Percentiles rank a stretch among this genome's conserved stretches.
Evolutionary conservation across 257 asterid genomes (phyloP).

Genomic region (Penstemon davidsonii): DNA sequence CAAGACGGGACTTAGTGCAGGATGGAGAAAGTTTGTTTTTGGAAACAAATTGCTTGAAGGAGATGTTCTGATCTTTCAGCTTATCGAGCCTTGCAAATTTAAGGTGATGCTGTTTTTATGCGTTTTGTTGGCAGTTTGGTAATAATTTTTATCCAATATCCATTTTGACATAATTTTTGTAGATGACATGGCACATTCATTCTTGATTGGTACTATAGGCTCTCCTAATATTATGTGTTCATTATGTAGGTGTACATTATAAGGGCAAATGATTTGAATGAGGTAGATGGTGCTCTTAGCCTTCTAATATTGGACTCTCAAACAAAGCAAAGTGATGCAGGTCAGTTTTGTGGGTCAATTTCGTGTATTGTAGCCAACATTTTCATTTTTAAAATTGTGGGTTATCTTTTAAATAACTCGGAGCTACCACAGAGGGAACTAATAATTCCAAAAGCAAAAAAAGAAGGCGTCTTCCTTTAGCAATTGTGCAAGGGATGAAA

Average conservation of each 20-base stretch:
- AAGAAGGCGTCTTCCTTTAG: constrained; percentile 34
- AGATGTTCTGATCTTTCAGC: constrained; percentile 55
- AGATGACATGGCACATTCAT: no score
- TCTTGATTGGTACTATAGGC: background rate
- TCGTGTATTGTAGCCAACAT: background rate
- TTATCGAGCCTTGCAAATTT: constrained; percentile 42
- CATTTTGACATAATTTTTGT: no score
- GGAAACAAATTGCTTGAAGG: constrained; percentile 63
- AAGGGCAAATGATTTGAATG: constrained; percentile 72
- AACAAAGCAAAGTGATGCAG: constrained; percentile 64
- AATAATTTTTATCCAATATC: no score
- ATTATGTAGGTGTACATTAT: constrained; percentile 54
- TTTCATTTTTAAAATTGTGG: background rate
- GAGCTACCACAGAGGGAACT: constrained; percentile 28
- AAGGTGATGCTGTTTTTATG: constrained; percentile 39
- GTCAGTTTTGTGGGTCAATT: constrained; percentile 39
- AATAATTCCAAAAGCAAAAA: constrained; percentile 26
- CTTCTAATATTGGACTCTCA: constrained; percentile 72
- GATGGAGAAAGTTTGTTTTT: constrained; percentile 62
- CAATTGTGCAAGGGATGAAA: constrained; percentile 28
- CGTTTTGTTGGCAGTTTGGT: no score
- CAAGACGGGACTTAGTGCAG: constrained; percentile 68
- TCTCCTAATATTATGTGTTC: constrained; percentile 23
- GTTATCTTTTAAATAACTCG: background rate
- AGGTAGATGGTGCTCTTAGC: constrained; percentile 92